Evolutionary conservation across 2,329 filamentous ascomycete genomes (phyloP), one percentile per base, ranked within the genome.

Genomic region (Curvularia eragrostidis): DNA sequence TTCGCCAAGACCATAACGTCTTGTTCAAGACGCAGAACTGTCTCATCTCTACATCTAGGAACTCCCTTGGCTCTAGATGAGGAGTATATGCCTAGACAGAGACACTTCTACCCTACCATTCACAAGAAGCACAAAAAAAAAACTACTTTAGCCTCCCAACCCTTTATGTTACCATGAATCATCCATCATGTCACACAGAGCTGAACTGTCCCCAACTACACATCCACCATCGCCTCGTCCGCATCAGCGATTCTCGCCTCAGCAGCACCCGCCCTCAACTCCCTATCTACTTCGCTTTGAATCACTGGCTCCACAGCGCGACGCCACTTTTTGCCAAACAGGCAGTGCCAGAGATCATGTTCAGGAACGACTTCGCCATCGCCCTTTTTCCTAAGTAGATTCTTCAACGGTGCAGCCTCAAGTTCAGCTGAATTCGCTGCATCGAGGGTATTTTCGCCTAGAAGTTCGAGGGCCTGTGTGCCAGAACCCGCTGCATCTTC

Each of bases 351-450:
- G 42, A 98, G 72, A 74, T 97, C 94, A 12, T 87, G 84, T 62
- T 89, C 85, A 43, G 86, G 83, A 3, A 98, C 91, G 55, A 91
- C 81, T 77, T 98, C 95, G 0, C 94, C 94, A 0, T 89, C 89
- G 1, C 85, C 83, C 54, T 85, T 85, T 58, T 85, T 85, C 63
- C 88, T 89, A 78, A 97, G 86, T 55, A 97, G 76, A 64, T 85
- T 88, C 0, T 85, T 84, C 34, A 96, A 77, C 1, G 86, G 83
- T 6, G 89, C 90, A 59, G 90, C 84, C 77, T 96, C 87, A 66
- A 97, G 77, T 77, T 97, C 92, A 44, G 91, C 79, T 3, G 91
- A 91, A 71, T 98, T 96, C 1, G 93, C 93, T 13, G 85, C 88
- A 61, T 97, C 93, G 13, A 98, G 80, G 18, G 83, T 82, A 59